phyloP scores from a whole-genome alignment of 768 basidiomycete species.

The Piloderma croceum region DNA sequence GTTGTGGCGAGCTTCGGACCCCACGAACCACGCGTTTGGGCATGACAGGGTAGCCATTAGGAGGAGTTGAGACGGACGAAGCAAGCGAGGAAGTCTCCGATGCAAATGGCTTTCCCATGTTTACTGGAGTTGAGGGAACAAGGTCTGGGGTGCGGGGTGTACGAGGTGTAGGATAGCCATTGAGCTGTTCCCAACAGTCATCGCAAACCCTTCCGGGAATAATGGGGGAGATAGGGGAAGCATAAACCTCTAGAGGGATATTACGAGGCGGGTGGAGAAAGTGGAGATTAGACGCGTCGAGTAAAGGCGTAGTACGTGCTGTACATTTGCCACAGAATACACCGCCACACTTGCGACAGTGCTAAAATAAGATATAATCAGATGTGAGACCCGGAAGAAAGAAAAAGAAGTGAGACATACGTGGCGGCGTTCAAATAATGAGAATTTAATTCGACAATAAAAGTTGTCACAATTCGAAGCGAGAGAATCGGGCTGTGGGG shows the following conservation, averaged over 20 bases:
- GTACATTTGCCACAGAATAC: conserved; percentile 67
- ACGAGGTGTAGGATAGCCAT: conserved; percentile 42
- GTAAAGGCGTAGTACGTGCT: conserved; percentile 51
- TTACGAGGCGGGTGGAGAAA: conserved; percentile 71
- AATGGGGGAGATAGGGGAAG: conserved; percentile 57
- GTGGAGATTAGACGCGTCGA: conserved; percentile 65
- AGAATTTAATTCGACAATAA: conserved; percentile 59
- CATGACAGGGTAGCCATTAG: neutral
- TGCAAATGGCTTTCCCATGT: neutral
- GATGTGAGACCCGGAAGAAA: conserved; percentile 9
- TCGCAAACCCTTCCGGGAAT: conserved; percentile 62
- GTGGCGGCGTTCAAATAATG: conserved; percentile 69
- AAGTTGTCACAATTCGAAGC: conserved; percentile 69
- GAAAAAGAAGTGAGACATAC: conserved; percentile 36
- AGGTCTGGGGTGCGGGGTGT: conserved; percentile 40
- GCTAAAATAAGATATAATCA: conserved; percentile 37
- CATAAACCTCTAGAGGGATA: conserved; percentile 52
- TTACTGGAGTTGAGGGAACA: conserved; percentile 19
- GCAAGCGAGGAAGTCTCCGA: neutral
- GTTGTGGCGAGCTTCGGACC: neutral
- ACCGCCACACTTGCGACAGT: conserved; percentile 82
- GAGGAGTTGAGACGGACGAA: neutral
- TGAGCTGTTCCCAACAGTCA: conserved; percentile 71
- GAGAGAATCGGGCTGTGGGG: conserved; percentile 50
- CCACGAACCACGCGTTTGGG: neutral